Evolutionary conservation across 1,139 yeast species (phyloP).

Genomic region (Debaryomycetaceae sp.): DNA sequence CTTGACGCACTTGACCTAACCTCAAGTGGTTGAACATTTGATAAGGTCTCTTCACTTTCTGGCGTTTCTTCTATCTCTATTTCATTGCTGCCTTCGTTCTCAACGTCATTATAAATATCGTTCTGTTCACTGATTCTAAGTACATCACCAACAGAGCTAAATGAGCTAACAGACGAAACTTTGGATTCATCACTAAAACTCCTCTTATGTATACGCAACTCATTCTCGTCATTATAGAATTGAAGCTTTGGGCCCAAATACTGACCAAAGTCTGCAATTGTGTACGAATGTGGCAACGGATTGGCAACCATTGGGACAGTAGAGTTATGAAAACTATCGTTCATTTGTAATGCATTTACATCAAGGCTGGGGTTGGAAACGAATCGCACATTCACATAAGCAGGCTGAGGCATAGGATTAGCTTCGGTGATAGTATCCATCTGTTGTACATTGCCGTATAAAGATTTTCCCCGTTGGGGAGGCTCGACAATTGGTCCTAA

Average conservation of each 20-base stretch:
- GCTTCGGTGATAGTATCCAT: neutral
- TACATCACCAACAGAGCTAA: conserved; percentile 35
- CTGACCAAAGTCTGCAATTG: neutral
- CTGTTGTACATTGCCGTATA: neutral
- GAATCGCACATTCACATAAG: neutral
- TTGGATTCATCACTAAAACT: conserved; percentile 38
- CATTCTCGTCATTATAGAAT: neutral
- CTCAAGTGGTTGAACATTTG: neutral
- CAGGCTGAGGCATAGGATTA: neutral
- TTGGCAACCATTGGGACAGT: neutral
- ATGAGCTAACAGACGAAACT: conserved; percentile 37
- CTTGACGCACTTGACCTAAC: conserved; percentile 2
- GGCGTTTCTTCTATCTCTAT: neutral
- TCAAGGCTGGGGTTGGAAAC: neutral
- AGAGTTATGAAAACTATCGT: neutral
- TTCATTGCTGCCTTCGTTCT: neutral
- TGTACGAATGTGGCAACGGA: neutral
- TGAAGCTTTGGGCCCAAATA: conserved; percentile 1
- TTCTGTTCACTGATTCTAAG: conserved; percentile 12
- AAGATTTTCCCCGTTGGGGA: neutral
- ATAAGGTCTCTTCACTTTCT: neutral
- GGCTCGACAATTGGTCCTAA: neutral
- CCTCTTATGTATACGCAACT: conserved; percentile 24
- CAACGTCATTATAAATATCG: neutral
- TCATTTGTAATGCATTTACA: neutral